These are phyloP conservation scores for Cotoneaster glaucophyllus DNA, from an alignment of 306 rosid species.

Conservation along the genomic window DNA sequence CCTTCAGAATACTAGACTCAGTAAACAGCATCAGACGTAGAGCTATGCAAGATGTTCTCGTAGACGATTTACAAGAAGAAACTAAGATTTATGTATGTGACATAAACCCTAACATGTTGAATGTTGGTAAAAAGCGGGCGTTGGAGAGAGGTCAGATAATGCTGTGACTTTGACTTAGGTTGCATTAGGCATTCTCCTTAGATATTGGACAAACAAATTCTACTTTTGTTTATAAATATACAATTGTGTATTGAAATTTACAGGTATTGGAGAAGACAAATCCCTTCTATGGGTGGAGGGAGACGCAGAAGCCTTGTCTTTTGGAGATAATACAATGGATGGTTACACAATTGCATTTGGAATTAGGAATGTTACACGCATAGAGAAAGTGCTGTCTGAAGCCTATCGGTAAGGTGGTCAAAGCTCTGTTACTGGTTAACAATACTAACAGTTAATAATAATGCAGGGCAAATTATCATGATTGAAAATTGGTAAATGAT, in stretches of 20 bases:
- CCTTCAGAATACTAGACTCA: constrained; percentile 75
- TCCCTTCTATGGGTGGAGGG: constrained; percentile 91
- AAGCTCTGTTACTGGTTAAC: not conserved
- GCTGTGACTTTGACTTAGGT: not conserved
- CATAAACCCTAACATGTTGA: constrained; percentile 81
- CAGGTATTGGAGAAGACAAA: constrained; percentile 63
- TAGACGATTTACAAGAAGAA: constrained; percentile 52
- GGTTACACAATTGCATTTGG: constrained; percentile 98
- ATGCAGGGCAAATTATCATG: not conserved
- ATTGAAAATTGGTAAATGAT: not conserved
- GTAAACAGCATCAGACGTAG: constrained; percentile 62
- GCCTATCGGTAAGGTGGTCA: constrained; percentile 52
- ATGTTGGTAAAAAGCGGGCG: constrained; percentile 73
- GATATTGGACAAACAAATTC: not conserved
- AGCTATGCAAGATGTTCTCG: constrained; percentile 41
- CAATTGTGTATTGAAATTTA: constrained; percentile 13
- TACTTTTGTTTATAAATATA: constrained; percentile 21
- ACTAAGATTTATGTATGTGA: constrained; percentile 81
- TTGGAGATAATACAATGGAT: constrained; percentile 73
- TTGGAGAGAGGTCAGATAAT: constrained; percentile 53
- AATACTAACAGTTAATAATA: not conserved
- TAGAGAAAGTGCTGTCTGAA: constrained; percentile 49
- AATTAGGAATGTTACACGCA: constrained; percentile 83
- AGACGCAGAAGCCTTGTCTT: constrained; percentile 73
- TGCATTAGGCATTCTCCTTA: not conserved